Evolutionary conservation across 2,329 filamentous ascomycete species (phyloP).

Genomic region (Apiospora koreana): DNA sequence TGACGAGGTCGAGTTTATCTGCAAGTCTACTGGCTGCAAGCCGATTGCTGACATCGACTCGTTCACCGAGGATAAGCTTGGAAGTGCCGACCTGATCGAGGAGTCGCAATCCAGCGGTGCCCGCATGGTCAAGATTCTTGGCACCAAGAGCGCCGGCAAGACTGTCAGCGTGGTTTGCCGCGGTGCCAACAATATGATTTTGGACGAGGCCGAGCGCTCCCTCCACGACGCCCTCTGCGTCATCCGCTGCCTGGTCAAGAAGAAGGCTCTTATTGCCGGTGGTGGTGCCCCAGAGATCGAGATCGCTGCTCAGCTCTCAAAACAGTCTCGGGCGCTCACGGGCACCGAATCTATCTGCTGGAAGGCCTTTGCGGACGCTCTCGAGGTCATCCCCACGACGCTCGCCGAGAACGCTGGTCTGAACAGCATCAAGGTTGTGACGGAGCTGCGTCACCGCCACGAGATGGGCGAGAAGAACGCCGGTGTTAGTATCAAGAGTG

Average conservation of each 20-base stretch:
- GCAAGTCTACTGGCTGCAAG: constrained; percentile 99
- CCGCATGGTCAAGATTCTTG: constrained; percentile 92
- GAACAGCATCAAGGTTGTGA: constrained; percentile 98
- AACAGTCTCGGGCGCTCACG: constrained; percentile 77
- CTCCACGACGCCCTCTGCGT: constrained; percentile 98
- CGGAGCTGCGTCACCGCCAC: constrained; percentile 90
- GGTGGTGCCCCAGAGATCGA: constrained; percentile 97
- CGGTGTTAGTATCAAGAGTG: constrained; percentile 96
- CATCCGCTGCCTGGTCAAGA: constrained; percentile 96
- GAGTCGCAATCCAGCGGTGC: constrained; percentile 86
- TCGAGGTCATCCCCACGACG: constrained; percentile 96
- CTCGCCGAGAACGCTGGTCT: constrained; percentile 95
- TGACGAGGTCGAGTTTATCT: constrained; percentile 98
- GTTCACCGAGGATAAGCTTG: constrained; percentile 98
- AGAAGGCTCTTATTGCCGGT: constrained; percentile 97
- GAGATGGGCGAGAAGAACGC: constrained; percentile 94
- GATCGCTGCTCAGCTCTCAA: constrained; percentile 83
- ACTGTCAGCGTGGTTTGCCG: constrained; percentile 94
- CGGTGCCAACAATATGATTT: constrained; percentile 89
- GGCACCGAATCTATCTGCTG: constrained; percentile 98
- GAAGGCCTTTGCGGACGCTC: constrained; percentile 97
- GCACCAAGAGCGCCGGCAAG: constrained; percentile 80
- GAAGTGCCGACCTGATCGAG: constrained; percentile 89
- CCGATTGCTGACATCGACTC: constrained; percentile 98
- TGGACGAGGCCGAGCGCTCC: constrained; percentile 95